Conservation (phyloP, 352 stramenopile species). For the Globisporangium camurandrum region DNA sequence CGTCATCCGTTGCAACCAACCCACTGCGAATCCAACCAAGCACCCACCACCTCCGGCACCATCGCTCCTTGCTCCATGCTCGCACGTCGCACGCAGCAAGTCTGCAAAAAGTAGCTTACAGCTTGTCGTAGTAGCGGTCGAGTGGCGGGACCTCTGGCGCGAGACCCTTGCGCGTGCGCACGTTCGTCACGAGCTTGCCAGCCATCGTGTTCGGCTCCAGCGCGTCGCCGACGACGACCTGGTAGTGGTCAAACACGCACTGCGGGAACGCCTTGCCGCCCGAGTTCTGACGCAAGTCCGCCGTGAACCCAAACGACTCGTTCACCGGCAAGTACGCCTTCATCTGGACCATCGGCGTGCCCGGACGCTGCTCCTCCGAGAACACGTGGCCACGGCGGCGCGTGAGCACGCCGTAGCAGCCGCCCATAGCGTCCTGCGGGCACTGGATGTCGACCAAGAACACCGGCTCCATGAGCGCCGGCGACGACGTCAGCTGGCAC, state of each 20-base stretch:
- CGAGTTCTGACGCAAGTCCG: slow-evolving; percentile 96
- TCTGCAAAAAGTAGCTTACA: slow-evolving; percentile 82
- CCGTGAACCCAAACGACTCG: slow-evolving; percentile 99
- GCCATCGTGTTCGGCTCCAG: slow-evolving; percentile 90
- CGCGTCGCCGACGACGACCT: slow-evolving; percentile 92
- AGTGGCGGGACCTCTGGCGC: slow-evolving; percentile 94
- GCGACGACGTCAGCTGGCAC: slow-evolving; percentile 92
- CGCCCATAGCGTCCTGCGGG: slow-evolving; percentile 97
- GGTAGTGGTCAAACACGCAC: slow-evolving; percentile 99
- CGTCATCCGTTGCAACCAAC: no score
- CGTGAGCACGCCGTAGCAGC: slow-evolving; percentile 98
- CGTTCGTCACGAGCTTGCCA: slow-evolving; percentile 90
- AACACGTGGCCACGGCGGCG: slow-evolving; percentile 98
- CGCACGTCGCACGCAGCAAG: slow-evolving; percentile 2
- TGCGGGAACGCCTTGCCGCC: slow-evolving; percentile 99
- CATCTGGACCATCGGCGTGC: slow-evolving; percentile 98
- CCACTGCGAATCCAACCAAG: no score
- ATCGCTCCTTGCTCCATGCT: neutral
- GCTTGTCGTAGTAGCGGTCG: slow-evolving; percentile 98
- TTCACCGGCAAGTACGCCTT: slow-evolving; percentile 99
- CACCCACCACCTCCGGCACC: no score
- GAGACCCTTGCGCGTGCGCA: slow-evolving; percentile 98
- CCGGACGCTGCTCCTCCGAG: slow-evolving; percentile 96
- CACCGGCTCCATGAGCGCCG: slow-evolving; percentile 96
- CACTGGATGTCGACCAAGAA: slow-evolving; percentile 99